phyloP scores from a whole-genome alignment of 306 rosid species.

The Castanea mollissima region DNA sequence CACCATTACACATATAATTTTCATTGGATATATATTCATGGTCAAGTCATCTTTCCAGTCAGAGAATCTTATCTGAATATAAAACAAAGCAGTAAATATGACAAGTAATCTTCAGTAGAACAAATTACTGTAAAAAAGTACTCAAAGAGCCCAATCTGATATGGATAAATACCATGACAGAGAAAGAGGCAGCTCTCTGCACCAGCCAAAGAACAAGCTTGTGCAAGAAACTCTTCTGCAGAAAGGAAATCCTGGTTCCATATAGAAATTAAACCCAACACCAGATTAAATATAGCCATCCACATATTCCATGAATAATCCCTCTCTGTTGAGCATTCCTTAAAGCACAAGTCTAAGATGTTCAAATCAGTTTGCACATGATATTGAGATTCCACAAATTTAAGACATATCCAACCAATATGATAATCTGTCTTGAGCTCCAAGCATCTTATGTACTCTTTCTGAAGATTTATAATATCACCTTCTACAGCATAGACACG shows the following conservation, averaged over 20 bases:
- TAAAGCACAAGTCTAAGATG: constrained; percentile 46
- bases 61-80: background rate
- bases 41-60: background rate
- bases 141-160: constrained; percentile 10
- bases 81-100: constrained; percentile 7
- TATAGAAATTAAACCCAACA: constrained; percentile 52
- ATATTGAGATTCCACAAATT: constrained; percentile 55
- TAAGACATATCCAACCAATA: constrained; percentile 90
- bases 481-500: constrained; percentile 66
- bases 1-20: background rate
- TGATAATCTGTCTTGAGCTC: constrained; percentile 65
- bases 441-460: constrained; percentile 63
- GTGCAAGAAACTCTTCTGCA: constrained; percentile 67
- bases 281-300: constrained; percentile 62
- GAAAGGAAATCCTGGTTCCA: constrained; percentile 55
- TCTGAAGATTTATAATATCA: constrained; percentile 51
- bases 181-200: constrained; percentile 68
- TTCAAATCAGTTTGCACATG: constrained; percentile 41
- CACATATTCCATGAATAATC: constrained; percentile 46
- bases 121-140: background rate
- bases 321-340: constrained; percentile 40
- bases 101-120: background rate
- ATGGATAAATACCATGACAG: constrained; percentile 68
- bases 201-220: constrained; percentile 65
- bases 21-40: background rate